These are phyloP conservation scores for Debaryomyces fabryi DNA, from an alignment of 1,139 yeast genomes.

Conservation along the genomic window DNA sequence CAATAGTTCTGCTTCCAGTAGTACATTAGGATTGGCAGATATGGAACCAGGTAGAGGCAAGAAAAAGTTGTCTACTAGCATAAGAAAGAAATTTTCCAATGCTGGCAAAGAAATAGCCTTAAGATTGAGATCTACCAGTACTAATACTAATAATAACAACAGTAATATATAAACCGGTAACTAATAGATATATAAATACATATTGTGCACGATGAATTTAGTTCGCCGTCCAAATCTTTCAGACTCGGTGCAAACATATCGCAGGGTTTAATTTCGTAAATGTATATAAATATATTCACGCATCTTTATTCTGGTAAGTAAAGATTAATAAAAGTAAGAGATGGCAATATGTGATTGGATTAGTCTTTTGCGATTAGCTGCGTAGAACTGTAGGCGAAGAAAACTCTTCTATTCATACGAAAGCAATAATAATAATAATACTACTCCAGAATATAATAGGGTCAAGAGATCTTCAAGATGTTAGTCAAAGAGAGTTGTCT, in stretches of 20 bases:
- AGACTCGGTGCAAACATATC: too few species aligned
- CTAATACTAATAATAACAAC: slow-evolving; percentile 2
- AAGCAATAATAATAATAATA: too few species aligned
- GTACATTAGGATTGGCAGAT: background rate
- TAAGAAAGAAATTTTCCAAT: slow-evolving; percentile 19
- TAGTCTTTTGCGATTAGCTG: slow-evolving; percentile 30
- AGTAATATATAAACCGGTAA: slow-evolving; percentile 6
- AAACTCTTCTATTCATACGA: too few species aligned
- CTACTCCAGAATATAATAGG: too few species aligned
- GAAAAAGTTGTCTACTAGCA: slow-evolving; percentile 13
- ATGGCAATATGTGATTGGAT: slow-evolving; percentile 20
- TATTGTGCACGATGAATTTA: background rate
- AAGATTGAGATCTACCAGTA: slow-evolving; percentile 11
- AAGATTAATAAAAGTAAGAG: background rate
- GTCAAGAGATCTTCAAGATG: too few species aligned
- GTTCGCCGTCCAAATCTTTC: background rate
- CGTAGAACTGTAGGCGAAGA: too few species aligned
- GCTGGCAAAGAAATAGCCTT: slow-evolving; percentile 29
- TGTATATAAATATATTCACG: background rate
- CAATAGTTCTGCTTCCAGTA: background rate
- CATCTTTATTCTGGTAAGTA: background rate
- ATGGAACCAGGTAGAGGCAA: background rate
- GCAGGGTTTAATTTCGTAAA: too few species aligned
- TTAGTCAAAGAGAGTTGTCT: too few species aligned
- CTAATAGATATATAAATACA: slow-evolving; percentile 2